Conservation (phyloP, 2,329 filamentous ascomycete genomes). For the Alternaria hordeiaustralica region DNA sequence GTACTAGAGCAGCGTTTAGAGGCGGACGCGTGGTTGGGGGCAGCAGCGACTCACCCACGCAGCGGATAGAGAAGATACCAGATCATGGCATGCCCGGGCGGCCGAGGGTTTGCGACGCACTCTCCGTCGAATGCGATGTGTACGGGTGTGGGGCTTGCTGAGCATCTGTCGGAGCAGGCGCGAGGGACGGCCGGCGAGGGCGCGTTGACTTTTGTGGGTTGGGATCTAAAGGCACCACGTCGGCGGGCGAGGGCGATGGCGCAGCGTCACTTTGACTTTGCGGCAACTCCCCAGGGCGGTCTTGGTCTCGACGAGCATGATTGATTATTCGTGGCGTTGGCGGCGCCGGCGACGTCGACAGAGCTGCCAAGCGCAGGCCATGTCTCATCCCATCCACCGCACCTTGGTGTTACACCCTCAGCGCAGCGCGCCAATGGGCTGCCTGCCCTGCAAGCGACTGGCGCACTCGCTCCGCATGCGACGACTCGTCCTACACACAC, state of each 20-base stretch:
- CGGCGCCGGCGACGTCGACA: constrained; percentile 23
- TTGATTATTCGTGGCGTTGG: constrained; percentile 35
- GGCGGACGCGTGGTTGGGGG: neutral
- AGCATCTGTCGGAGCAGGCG: constrained; percentile 32
- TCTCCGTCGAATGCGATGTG: constrained; percentile 29
- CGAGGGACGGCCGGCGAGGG: neutral
- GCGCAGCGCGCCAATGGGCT: constrained; percentile 7
- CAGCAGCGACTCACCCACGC: constrained; percentile 65
- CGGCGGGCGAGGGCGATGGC: constrained; percentile 17
- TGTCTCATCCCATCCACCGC: constrained; percentile 17
- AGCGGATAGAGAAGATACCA: constrained; percentile 81
- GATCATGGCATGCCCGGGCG: constrained; percentile 61
- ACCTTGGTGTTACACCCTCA: constrained; percentile 9
- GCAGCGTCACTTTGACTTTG: constrained; percentile 21
- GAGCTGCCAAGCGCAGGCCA: constrained; percentile 20
- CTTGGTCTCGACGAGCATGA: constrained; percentile 28
- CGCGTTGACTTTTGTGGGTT: neutral
- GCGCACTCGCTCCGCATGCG: neutral
- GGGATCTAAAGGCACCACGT: constrained; percentile 1
- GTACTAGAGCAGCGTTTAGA: constrained; percentile 61
- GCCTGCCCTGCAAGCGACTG: constrained; percentile 1
- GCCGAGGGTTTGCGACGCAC: constrained; percentile 36
- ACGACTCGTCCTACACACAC: neutral
- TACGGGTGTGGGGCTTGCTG: constrained; percentile 29
- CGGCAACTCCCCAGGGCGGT: constrained; percentile 22